Evolutionary conservation across 176 grass and related monocot genomes (phyloP).

Genomic region (Poa annua): DNA sequence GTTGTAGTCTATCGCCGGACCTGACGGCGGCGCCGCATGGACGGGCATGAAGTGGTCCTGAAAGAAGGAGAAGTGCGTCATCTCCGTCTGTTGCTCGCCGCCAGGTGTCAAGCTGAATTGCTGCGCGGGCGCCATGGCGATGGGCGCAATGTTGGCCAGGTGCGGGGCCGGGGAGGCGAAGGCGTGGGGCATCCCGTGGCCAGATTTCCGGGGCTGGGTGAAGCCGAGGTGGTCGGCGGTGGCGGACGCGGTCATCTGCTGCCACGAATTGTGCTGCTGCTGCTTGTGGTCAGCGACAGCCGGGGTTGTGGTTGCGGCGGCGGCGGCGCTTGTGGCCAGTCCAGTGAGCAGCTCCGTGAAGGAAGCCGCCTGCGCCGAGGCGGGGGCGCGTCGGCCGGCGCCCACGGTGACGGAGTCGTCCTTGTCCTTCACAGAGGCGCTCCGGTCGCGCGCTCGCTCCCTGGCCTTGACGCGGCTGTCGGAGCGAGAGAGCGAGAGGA

Average conservation of each 20-base stretch:
- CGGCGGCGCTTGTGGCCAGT: constrained; percentile 39
- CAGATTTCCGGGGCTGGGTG: constrained; percentile 45
- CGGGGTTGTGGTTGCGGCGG: background rate
- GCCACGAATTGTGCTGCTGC: constrained; percentile 34
- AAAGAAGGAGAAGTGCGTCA: constrained; percentile 78
- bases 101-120: constrained; percentile 39
- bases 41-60: constrained; percentile 70
- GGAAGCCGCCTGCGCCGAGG: constrained; percentile 49
- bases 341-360: constrained; percentile 88
- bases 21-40: constrained; percentile 40
- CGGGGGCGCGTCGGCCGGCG: background rate
- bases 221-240: constrained; percentile 65
- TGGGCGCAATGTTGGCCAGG: constrained; percentile 36
- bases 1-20: constrained; percentile 64
- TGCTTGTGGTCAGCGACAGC: constrained; percentile 44
- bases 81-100: constrained; percentile 45
- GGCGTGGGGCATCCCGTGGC: constrained; percentile 26
- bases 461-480: constrained; percentile 81
- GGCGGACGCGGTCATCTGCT: constrained; percentile 44
- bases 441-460: constrained; percentile 70
- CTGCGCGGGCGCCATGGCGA: constrained; percentile 38
- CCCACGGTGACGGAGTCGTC: background rate
- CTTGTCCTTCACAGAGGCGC: constrained; percentile 44
- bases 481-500: constrained; percentile 75
- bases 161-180: constrained; percentile 56